Evolutionary conservation across 2,329 filamentous ascomycete species (phyloP), one percentile per base, ranked within the genome.

Genomic region (Claviceps citrina): DNA sequence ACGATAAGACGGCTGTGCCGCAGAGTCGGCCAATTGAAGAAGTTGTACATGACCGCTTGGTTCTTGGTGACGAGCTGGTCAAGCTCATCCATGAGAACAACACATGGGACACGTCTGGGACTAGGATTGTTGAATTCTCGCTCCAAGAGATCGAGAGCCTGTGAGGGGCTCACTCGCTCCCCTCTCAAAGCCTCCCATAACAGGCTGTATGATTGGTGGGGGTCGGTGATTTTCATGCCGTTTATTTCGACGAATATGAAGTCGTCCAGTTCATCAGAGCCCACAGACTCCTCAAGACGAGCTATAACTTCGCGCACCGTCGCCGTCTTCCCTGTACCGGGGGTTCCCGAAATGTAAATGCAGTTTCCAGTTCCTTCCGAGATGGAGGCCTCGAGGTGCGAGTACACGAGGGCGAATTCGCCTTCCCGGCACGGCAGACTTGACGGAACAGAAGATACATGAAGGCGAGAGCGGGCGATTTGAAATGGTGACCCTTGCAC

Each of bases 21-120:
- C 40, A 96, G 68, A 9, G 84, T 83, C 4, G 91, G 91, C 91
- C 91, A 98, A 55, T 98, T 98, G 72, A 98, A 98, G 61, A 98
- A 98, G 60, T 98, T 98, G 65, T 98, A 98, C 91, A 98, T 98
- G 62, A 98, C 91, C n/a, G 84, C 89, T 59, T 98, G 93, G 53
- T 94, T 96, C 55, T 89, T 91, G 10, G 91, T 98, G 5, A 98
- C 93, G 7, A 98, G 73, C 61, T 98, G 91, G 57, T 98, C 91
- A 36, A 98, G 71, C 61, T 98, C 91, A 54, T 98, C 91, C 91
- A 98, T 98, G 38, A 98, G 65, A 2, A 98, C 91, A 12, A 98
- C 91, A 55, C 89, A 96, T 1, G 93, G 91, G 5, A 93, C 85
- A 44, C 91, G 75, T 38, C 91, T 76, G 19, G 91, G 91, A 43